Conservation (phyloP, 2,329 filamentous ascomycete genomes). For the Cercospora sojina region DNA sequence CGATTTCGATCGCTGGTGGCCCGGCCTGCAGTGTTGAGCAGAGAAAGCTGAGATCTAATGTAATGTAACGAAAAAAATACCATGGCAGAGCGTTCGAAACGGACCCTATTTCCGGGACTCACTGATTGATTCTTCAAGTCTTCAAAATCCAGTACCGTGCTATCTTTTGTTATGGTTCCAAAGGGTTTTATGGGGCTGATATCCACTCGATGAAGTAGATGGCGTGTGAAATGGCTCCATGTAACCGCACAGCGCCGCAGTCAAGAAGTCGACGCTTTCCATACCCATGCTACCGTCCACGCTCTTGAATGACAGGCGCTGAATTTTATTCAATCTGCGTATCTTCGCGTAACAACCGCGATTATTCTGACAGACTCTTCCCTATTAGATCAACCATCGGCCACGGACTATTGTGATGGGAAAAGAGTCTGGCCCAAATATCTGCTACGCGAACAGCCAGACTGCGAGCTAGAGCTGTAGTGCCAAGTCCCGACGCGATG, state of each 20-base stretch:
- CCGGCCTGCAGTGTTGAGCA: background rate
- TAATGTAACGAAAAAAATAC: background rate
- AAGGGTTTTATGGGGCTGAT: background rate
- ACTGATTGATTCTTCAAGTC: background rate
- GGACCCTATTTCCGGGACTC: background rate
- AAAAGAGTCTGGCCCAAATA: background rate
- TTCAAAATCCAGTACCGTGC: background rate
- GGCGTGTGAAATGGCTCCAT: background rate
- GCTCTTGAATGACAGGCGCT: background rate
- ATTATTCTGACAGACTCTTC: background rate
- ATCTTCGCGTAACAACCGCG: background rate
- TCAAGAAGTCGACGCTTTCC: too few relatives aligned
- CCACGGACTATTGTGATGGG: constrained; percentile 5
- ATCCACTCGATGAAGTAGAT: background rate
- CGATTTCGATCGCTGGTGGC: background rate
- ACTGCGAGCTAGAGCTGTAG: background rate
- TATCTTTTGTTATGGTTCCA: background rate
- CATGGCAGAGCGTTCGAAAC: background rate
- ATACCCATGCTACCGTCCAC: too few relatives aligned
- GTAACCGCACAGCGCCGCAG: too few relatives aligned
- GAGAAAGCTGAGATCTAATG: background rate
- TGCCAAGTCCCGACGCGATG: background rate
- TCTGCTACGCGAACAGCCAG: constrained; percentile 2
- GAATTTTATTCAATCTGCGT: background rate
- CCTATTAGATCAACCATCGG: constrained; percentile 7